These are phyloP conservation scores for Auricularia sp. DNA, from an alignment of 768 basidiomycete species.

Conservation along the genomic window DNA sequence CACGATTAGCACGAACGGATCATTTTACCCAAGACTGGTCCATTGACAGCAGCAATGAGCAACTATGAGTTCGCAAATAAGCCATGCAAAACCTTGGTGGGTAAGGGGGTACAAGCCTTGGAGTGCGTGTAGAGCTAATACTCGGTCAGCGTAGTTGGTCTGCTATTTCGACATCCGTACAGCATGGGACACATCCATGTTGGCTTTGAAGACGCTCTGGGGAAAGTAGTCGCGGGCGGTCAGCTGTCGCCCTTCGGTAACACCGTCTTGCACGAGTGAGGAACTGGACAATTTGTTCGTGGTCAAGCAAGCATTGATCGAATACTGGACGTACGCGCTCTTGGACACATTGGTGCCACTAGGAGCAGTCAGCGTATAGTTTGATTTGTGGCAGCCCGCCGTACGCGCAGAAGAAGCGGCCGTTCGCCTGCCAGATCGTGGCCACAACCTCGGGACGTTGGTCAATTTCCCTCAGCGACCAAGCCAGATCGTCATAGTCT, in stretches of 20 bases:
- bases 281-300: not conserved
- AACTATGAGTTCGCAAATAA: constrained; percentile 16
- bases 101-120: constrained; percentile 23
- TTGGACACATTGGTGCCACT: constrained; percentile 39
- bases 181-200: constrained; percentile 54
- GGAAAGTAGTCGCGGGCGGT: constrained; percentile 37
- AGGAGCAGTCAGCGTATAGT: not conserved
- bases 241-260: not conserved
- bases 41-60: constrained; percentile 61
- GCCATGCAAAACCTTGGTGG: not conserved
- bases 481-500: constrained; percentile 59
- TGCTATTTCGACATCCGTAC: constrained; percentile 26
- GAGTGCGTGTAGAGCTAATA: constrained; percentile 53
- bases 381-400: constrained; percentile 14
- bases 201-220: constrained; percentile 35
- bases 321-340: not conserved
- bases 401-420: constrained; percentile 67
- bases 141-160: not conserved
- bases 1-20: not conserved
- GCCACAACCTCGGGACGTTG: constrained; percentile 48
- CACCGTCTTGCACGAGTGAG: no score
- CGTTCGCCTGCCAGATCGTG: constrained; percentile 61
- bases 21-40: constrained; percentile 59
- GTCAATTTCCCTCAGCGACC: constrained; percentile 47
- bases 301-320: no score